These are phyloP conservation scores for Saturnispora gosingensis DNA, from an alignment of 805 yeast genomes.

Conservation along the genomic window DNA sequence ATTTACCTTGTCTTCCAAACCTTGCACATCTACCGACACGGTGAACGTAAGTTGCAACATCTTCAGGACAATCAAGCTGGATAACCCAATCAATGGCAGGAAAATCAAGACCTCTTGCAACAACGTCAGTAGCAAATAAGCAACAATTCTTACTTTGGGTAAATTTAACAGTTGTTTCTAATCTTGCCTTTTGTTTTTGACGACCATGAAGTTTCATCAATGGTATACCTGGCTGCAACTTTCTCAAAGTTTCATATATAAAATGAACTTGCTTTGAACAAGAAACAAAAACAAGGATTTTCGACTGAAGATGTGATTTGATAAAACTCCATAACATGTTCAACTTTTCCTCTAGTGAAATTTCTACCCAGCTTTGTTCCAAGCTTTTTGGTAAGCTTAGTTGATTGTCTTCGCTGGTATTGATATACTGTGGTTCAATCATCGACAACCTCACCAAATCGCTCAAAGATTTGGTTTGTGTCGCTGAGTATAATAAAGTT, in stretches of 20 bases:
- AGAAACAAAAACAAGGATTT: constrained; percentile 74
- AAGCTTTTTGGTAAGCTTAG: constrained; percentile 65
- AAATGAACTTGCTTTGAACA: constrained; percentile 88
- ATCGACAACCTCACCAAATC: constrained; percentile 77
- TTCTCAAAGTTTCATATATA: constrained; percentile 78
- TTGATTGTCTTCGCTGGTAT: constrained; percentile 30
- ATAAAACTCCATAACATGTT: constrained; percentile 81
- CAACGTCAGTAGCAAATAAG: constrained; percentile 82
- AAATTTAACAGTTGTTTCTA: constrained; percentile 73
- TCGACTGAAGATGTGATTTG: constrained; percentile 70
- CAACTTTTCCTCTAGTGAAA: constrained; percentile 70
- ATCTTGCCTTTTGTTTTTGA: constrained; percentile 81
- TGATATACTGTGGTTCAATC: constrained; percentile 50
- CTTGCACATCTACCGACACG: constrained; percentile 88
- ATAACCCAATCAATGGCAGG: constrained; percentile 95
- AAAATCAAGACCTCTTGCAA: constrained; percentile 86
- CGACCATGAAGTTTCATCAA: constrained; percentile 80
- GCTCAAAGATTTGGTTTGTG: constrained; percentile 73
- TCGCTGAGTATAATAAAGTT: constrained; percentile 78
- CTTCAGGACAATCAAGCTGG: constrained; percentile 88
- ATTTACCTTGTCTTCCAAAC: constrained; percentile 76
- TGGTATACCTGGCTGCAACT: constrained; percentile 87
- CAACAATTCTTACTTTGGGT: constrained; percentile 73
- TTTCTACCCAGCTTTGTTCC: constrained; percentile 72
- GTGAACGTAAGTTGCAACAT: constrained; percentile 79